phyloP scores from a whole-genome alignment of 176 grass and related monocot species.

The Zizania latifolia region DNA sequence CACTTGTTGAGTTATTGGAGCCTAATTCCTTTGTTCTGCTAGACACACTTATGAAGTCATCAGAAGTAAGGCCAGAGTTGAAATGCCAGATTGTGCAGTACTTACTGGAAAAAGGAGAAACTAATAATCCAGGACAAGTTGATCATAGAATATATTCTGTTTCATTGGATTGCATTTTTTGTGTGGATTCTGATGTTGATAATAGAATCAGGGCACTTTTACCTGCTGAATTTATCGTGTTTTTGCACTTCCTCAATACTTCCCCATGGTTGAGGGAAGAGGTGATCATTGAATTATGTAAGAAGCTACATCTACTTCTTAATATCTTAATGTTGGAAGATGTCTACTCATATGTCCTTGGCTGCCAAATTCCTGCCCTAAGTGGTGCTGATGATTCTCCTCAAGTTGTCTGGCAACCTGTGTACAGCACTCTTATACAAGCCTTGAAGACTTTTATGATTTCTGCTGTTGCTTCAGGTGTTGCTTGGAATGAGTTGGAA shows the following conservation, averaged over 20 bases:
- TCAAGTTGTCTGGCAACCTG: constrained; percentile 60
- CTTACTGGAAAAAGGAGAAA: constrained; percentile 46
- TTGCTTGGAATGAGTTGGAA: constrained; percentile 67
- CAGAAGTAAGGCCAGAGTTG: constrained; percentile 37
- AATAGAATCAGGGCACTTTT: constrained; percentile 43
- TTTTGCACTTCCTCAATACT: constrained; percentile 64
- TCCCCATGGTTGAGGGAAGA: constrained; percentile 59
- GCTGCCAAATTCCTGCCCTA: constrained; percentile 59
- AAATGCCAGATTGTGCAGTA: constrained; percentile 66
- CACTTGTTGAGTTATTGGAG: constrained; percentile 72
- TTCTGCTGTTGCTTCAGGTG: constrained; percentile 49
- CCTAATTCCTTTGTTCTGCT: constrained; percentile 67
- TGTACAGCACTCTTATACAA: constrained; percentile 65
- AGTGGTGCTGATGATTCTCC: constrained; percentile 35
- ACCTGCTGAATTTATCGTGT: constrained; percentile 59
- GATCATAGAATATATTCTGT: constrained; percentile 26
- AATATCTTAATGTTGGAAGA: constrained; percentile 51
- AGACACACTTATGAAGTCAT: constrained; percentile 66
- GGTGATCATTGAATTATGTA: constrained; percentile 63
- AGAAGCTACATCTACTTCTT: constrained; percentile 53
- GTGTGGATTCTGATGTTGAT: constrained; percentile 37
- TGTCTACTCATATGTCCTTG: constrained; percentile 68
- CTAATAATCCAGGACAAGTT: constrained; percentile 32
- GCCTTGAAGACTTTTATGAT: constrained; percentile 77
- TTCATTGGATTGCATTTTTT: constrained; percentile 50